Base-by-base conservation (phyloP, 1,284 basidiomycete genomes). In the Rhodotorula sp. region DNA sequence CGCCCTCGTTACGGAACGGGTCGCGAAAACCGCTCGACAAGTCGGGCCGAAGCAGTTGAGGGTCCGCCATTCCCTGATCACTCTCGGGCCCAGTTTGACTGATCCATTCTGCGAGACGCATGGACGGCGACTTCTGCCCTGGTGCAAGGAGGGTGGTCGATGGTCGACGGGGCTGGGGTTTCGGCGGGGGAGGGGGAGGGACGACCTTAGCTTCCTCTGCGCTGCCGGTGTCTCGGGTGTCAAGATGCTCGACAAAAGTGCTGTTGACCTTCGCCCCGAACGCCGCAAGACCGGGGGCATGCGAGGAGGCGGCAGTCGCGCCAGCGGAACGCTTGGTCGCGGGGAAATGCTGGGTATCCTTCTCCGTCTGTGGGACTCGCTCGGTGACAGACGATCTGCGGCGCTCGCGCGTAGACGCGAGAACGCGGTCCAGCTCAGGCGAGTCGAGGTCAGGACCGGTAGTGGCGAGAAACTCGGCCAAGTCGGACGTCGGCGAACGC, bases 381-480 rank as follows among this genome's bases (percentile, higher is more conserved):
- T 67, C 62, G 17, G 62, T 36, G 32, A 63, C 17, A 2, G n/a
- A 36, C 9, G 24, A 34, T 7, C 54, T 24, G 1, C 62, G 30
- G 5, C 62, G 30, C 20, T 29, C 5, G 11, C 63, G 36, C n/a
- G 47, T 15, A 10, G 48, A 46, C 1, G 52, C 44, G n/a, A 66
- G 51, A 32, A 60, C 44, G 32, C 19, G 27, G 27, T 66, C 58
- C 46, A 66, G 53, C 46, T 60, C 58, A 20, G 58, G 64, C 17
- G 58, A 55, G 58, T 29, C 44, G 52, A 55, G 59, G 17, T 59
- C 48, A 24, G 70, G 70, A 10, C 66, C 70, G 20, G 53, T 62
- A 8, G 65, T 52, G 24, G 51, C 59, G 27, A 71, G 46, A 24
- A 71, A 71, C 11, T 67, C 70, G 56, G 66, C 70, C 52, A 71